Evolutionary conservation across 2,329 filamentous ascomycete species (phyloP), one percentile per base, ranked within the genome.

Genomic region (Aciculosporium take): DNA sequence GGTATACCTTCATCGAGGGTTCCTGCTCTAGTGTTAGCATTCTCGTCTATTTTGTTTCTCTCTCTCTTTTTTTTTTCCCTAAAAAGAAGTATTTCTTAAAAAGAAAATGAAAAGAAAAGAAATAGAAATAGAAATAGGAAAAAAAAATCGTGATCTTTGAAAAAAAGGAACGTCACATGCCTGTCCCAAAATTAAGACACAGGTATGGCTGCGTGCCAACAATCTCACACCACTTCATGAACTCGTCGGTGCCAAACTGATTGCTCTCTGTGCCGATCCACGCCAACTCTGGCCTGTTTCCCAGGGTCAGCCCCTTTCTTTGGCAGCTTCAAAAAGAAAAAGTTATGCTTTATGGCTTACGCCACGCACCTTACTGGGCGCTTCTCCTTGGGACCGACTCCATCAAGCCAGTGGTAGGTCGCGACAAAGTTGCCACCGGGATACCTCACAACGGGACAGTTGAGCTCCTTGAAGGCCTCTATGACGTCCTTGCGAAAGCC

Each of bases 381-480:
- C 10, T 37, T 27, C 24, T 37, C 34, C 9, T n/a, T 18, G 34
- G 34, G 34, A 27, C 34, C 34, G 15, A 37, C 34, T 2, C 34
- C 34, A 7, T 37, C 34, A 24, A 37, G 34, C 34, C 34, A 37
- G 24, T 37, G 34, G 34, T 37, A 37, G 24, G 34, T 37, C 27
- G 34, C 34, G 24, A 37, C 34, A 7, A 37, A 37, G 27, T 37
- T 37, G 5, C 34, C 34, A 27, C 34, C 34, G 1, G 34, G 34
- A 6, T 37, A 37, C 24, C 34, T 27, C 15, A 37, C 34, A 6
- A 37, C 34, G 7, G 34, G 34, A 27, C 34, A 37, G 5, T 37
- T 28, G 15, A 37, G 34, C 34, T 37, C 34, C 10, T 37, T 37
- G 34, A 37, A 37, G n/a, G 34, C 34, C 3, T 37, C 34, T 15